phyloP scores from a whole-genome alignment of 164 flowering plant species.

The Vitis cinerea region DNA sequence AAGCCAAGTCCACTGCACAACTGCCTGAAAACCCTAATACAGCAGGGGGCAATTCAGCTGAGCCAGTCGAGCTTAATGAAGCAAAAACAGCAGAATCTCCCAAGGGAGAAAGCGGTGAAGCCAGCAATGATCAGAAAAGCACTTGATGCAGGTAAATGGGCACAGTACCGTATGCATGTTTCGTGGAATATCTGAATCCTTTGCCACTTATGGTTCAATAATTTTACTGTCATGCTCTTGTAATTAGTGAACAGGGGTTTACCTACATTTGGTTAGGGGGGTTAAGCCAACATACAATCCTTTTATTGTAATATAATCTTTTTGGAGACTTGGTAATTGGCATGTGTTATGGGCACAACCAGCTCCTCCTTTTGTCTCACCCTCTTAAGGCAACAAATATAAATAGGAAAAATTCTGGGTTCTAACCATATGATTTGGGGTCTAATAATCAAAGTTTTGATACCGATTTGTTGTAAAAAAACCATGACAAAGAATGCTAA shows the following conservation, averaged over 20 bases:
- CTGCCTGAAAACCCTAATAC: constrained; percentile 1
- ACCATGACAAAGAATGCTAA: too few species aligned
- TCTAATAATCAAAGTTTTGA: too few species aligned
- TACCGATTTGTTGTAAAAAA: too few species aligned
- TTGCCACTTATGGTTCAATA: background rate
- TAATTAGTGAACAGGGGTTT: constrained; percentile 2
- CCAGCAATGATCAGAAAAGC: constrained; percentile 7
- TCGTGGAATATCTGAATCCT: background rate
- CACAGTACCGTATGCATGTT: background rate
- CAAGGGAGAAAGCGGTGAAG: constrained; percentile 16
- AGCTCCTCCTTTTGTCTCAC: too few species aligned
- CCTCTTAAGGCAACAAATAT: too few species aligned
- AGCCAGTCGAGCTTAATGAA: constrained; percentile 1
- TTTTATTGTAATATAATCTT: too few species aligned
- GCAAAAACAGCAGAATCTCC: constrained; percentile 9
- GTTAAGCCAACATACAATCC: too few species aligned
- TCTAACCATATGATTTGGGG: too few species aligned
- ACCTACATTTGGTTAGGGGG: background rate
- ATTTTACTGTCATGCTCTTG: background rate
- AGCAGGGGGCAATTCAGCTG: background rate
- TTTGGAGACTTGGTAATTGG: too few species aligned
- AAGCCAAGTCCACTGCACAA: constrained; percentile 14
- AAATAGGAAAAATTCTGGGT: too few species aligned
- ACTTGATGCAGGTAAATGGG: constrained; percentile 2
- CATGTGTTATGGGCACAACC: too few species aligned